These are phyloP conservation scores for Euptelea pleiosperma DNA, from an alignment of 164 flowering plant genomes.

Conservation along the genomic window DNA sequence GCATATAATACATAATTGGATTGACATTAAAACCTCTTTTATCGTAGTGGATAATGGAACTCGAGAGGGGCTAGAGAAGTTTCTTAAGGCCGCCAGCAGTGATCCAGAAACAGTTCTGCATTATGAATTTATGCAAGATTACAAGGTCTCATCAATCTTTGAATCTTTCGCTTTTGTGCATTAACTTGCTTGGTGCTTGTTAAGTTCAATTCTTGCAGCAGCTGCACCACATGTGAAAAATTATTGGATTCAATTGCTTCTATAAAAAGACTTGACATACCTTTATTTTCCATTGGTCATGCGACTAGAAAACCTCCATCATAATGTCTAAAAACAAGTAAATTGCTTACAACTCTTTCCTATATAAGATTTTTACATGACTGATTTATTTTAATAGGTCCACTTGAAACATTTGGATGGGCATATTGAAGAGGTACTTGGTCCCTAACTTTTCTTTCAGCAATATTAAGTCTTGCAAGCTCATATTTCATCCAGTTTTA, in stretches of 20 bases:
- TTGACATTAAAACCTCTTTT: constrained; percentile 10
- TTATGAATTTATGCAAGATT: constrained; percentile 99
- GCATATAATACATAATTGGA: neutral
- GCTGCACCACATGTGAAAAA: no score
- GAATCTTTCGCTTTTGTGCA: no score
- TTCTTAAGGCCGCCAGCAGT: constrained; percentile 89
- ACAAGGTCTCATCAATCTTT: constrained; percentile 59
- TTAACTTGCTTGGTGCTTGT: no score
- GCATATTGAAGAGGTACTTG: constrained; percentile 90
- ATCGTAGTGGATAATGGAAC: constrained; percentile 90
- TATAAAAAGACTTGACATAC: no score
- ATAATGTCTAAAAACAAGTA: no score
- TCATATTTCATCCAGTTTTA: constrained; percentile 18
- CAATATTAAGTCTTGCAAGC: neutral
- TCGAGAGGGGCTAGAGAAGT: constrained; percentile 91
- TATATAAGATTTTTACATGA: neutral
- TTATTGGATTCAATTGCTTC: no score
- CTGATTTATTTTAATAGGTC: constrained; percentile 47
- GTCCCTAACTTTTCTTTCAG: neutral
- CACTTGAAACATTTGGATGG: constrained; percentile 99
- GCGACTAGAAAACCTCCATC: no score
- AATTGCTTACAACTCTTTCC: no score
- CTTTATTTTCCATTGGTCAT: no score
- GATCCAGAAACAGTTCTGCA: constrained; percentile 98
- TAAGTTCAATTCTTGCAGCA: no score